phyloP scores from a whole-genome alignment of 2,329 filamentous ascomycete genomes.

The Sordariomycetes sp. region DNA sequence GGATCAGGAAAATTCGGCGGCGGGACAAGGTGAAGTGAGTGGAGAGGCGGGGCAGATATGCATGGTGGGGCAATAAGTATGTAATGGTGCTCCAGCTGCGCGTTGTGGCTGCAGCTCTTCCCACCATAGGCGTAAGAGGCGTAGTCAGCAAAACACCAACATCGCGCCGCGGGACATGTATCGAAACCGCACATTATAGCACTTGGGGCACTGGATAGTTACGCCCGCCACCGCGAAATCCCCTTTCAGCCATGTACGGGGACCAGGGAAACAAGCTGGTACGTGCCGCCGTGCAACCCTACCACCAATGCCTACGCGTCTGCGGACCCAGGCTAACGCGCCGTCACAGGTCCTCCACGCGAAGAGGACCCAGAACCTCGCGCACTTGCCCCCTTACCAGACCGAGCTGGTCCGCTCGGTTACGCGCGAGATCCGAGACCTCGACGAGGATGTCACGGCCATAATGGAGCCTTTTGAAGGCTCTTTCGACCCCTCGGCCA shows the following conservation, averaged over 20 bases:
- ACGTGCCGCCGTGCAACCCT: not conserved
- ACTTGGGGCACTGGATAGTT: not conserved
- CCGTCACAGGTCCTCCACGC: constrained; percentile 73
- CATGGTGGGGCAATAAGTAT: not conserved
- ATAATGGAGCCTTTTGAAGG: constrained; percentile 76
- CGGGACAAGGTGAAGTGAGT: not conserved
- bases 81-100: too few species aligned
- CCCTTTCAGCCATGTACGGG: constrained; percentile 8
- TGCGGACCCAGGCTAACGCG: not conserved
- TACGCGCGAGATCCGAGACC: constrained; percentile 82
- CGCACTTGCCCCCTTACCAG: constrained; percentile 83
- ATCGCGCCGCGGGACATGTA: not conserved
- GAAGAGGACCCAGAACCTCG: constrained; percentile 81
- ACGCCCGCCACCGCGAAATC: not conserved
- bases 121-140: not conserved
- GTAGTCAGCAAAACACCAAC: not conserved
- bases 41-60: not conserved
- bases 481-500: constrained; percentile 72
- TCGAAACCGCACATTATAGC: not conserved
- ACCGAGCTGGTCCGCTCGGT: constrained; percentile 81
- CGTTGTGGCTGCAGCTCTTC: not conserved
- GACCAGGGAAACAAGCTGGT: constrained; percentile 10
- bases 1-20: not conserved
- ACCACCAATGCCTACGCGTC: not conserved
- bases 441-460: constrained; percentile 73